Conservation (phyloP, 805 yeast genomes). For the Kodamaea leandrae region DNA sequence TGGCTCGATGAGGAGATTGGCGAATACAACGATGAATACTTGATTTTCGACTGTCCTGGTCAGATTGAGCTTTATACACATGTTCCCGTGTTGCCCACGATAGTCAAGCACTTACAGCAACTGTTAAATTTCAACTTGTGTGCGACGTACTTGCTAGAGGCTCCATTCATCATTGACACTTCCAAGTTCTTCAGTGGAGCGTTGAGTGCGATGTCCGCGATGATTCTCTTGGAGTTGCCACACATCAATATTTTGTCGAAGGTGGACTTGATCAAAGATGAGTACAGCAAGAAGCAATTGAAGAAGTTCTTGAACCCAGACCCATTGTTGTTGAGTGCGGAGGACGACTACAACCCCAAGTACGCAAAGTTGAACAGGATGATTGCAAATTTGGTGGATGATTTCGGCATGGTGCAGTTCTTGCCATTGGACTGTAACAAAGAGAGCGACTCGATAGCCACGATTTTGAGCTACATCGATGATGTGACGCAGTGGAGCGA, state of each 20-base stretch:
- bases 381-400: slow-evolving; percentile 90
- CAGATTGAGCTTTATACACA: slow-evolving; percentile 95
- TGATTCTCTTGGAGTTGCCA: slow-evolving; percentile 92
- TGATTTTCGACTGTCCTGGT: slow-evolving; percentile 96
- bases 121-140: slow-evolving; percentile 83
- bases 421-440: slow-evolving; percentile 74
- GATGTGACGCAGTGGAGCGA: slow-evolving; percentile 99
- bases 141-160: slow-evolving; percentile 89
- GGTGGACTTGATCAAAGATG: slow-evolving; percentile 79
- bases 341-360: slow-evolving; percentile 45
- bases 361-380: slow-evolving; percentile 72
- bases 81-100: slow-evolving; percentile 86
- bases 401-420: slow-evolving; percentile 98
- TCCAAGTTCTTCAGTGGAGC: slow-evolving; percentile 96
- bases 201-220: slow-evolving; percentile 95
- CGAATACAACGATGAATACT: slow-evolving; percentile 88
- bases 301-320: slow-evolving; percentile 90
- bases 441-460: slow-evolving; percentile 71
- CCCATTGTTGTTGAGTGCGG: slow-evolving; percentile 63
- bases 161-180: slow-evolving; percentile 87
- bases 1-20: slow-evolving; percentile 98
- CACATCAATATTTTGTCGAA: slow-evolving; percentile 90
- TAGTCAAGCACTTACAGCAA: slow-evolving; percentile 79
- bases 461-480: slow-evolving; percentile 87
- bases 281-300: slow-evolving; percentile 68